Conservation (phyloP, 768 basidiomycete genomes). For the Leccinellum rugosiceps region DNA sequence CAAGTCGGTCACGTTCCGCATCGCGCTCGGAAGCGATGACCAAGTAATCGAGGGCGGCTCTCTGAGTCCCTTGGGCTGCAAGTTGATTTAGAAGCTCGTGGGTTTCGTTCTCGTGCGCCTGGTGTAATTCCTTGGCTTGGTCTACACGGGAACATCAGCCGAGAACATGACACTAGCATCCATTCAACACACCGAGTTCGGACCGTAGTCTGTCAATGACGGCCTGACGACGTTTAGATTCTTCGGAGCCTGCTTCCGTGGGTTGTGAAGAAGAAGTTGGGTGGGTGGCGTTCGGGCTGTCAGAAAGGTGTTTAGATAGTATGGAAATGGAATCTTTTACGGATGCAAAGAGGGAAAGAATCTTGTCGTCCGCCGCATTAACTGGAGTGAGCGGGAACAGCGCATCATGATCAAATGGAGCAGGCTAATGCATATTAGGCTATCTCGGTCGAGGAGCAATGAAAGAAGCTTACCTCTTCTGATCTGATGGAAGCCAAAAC, state of each 20-base stretch:
- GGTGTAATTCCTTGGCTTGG: slow-evolving; percentile 45
- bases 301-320: slow-evolving; percentile 27
- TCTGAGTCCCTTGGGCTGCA: slow-evolving; percentile 36
- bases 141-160: slow-evolving; percentile 33
- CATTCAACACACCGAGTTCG: slow-evolving; percentile 52
- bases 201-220: slow-evolving; percentile 49
- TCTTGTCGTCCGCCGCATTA: slow-evolving; percentile 46
- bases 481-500: slow-evolving; percentile 36
- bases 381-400: slow-evolving; percentile 55
- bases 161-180: not conserved
- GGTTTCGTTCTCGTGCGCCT: slow-evolving; percentile 41
- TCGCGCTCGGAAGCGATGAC: slow-evolving; percentile 52
- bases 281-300: slow-evolving; percentile 9
- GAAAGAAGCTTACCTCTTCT: slow-evolving; percentile 44
- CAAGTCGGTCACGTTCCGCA: slow-evolving; percentile 52
- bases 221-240: slow-evolving; percentile 47
- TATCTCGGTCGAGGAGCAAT: not conserved
- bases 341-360: slow-evolving; percentile 42
- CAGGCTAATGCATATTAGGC: slow-evolving; percentile 35
- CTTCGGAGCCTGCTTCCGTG: slow-evolving; percentile 33
- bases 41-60: slow-evolving; percentile 41
- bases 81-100: slow-evolving; percentile 57
- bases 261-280: slow-evolving; percentile 16
- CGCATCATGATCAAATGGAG: slow-evolving; percentile 42
- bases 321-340: slow-evolving; percentile 37